Evolutionary conservation across 1,284 basidiomycete species (phyloP).

Genomic region (Somion occarium): DNA sequence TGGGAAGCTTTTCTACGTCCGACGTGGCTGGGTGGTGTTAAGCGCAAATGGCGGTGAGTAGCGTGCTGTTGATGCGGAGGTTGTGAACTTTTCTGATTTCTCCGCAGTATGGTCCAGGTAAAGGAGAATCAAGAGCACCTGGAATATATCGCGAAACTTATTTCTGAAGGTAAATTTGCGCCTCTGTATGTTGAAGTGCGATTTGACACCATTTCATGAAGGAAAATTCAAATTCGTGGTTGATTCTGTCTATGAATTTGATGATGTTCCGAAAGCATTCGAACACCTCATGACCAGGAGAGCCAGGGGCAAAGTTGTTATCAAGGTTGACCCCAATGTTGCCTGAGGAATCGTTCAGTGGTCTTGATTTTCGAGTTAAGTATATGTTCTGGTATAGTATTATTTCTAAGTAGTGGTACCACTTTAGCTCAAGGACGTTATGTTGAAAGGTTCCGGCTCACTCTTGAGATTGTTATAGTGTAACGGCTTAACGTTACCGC

Average conservation of each 20-base stretch:
- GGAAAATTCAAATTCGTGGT: slow-evolving; percentile 51
- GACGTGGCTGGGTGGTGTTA: slow-evolving; percentile 39
- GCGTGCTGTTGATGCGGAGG: neutral
- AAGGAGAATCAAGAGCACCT: slow-evolving; percentile 31
- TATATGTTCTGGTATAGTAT: too few species aligned
- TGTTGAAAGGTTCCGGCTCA: too few species aligned
- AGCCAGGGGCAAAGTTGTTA: slow-evolving; percentile 58
- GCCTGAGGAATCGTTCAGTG: slow-evolving; percentile 2
- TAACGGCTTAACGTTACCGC: too few species aligned
- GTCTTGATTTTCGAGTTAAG: too few species aligned
- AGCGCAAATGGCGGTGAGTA: slow-evolving; percentile 36
- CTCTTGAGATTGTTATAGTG: too few species aligned
- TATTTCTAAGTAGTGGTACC: too few species aligned
- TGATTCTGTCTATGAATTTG: slow-evolving; percentile 55
- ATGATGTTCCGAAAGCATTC: slow-evolving; percentile 54
- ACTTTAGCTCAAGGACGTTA: too few species aligned
- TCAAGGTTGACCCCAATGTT: slow-evolving; percentile 37
- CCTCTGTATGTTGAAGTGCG: neutral
- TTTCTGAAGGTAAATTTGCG: slow-evolving; percentile 34
- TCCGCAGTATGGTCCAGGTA: slow-evolving; percentile 27
- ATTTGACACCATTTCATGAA: slow-evolving; percentile 11
- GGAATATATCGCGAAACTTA: slow-evolving; percentile 29
- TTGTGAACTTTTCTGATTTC: neutral
- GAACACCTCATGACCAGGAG: slow-evolving; percentile 46
- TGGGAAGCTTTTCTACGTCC: slow-evolving; percentile 26